Base-by-base conservation (phyloP, 164 flowering plant genomes). In the Annona cherimola region DNA sequence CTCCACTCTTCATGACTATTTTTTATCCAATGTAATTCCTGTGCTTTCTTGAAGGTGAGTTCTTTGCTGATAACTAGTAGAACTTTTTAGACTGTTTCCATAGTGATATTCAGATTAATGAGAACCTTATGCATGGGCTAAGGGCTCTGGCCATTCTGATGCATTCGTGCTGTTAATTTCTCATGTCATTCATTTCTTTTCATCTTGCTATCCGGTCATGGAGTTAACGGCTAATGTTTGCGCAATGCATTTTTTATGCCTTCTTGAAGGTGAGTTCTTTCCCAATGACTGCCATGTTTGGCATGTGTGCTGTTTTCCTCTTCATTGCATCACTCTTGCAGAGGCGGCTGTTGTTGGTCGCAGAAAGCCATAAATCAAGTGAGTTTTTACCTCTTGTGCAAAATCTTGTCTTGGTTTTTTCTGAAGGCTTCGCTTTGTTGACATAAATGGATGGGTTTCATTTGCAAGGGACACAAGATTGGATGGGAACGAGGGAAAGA, bases 261-360 rank as follows among this genome's bases (percentile, higher is more conserved):
- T 50, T 50, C 57, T 70, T 85, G 77, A 73, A 91, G 98, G 98
- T 93, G 61, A 78, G 88, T 81, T 94, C 97, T n/a, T 93, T 91
- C 83, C 97, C 98, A 16, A 91, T 93, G 81, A 91, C 97, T 16
- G 81, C 90, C 12, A 93, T 93, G 98, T 89, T 91, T 70, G 96
- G 96, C 61, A 93, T 93, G 97, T 93, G 98, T 87, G 89, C 98
- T 2, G 85, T 91, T 76, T 93, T 93, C 87, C 94, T 93, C 71
- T 81, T 89, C 62, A 80, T 93, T 81, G 93, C 98, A 50, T 86
- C 88, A 5, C 68, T 93, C 69, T 75, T 93, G 80, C 97, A 91
- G 75, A 86, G 97, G 84, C 85, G 98, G 65, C 91, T 93, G 55
- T 73, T 81, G 83, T 82, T 79, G n/a, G 85, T 93, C 69, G 82